Evolutionary conservation across 2,329 filamentous ascomycete genomes (phyloP), one percentile per base, ranked within the genome.

Genomic region (Aspergillus texensis): DNA sequence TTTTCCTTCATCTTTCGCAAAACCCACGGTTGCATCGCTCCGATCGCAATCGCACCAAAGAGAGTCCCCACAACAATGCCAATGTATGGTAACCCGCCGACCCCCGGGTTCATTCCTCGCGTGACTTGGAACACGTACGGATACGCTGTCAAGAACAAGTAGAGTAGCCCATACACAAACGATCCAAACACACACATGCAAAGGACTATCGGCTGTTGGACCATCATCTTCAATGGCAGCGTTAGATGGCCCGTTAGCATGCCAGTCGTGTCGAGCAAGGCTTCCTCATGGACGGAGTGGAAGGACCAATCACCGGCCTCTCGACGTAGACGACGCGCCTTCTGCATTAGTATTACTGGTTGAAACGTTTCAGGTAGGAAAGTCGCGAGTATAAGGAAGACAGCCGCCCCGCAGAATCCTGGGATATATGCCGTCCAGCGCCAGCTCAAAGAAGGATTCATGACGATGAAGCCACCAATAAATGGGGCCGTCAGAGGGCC

Each of bases 31-130:
- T 75, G 92, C 86, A 71, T 85, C 84, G 86, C 71, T 57, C 91
- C 79, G 67, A 94, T 88, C 53, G 84, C 83, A 10, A 82, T 63
- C 56, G 90, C 91, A 0, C 90, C 91, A 59, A 92, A 78, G 19
- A 94, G 64, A 73, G 92, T 86, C 54, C 92, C 92, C 9, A 83
- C 71, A 59, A 94, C 86, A 89, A 97, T 92, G 61, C 93, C 93
- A 70, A 97, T 92, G 77, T 93, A 94, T 9, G 92, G 88, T 4
- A 97, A 83, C 1, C 93, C 93, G 4, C 88, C 85, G 21, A 91
- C 78, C 62, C 93, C 93, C 1, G 84, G 72, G 36, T 80, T 86
- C 80, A 94, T 90, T 68, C 85, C 84, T 76, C 96, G 90, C 4
- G 93, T 83, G 30, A 71, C 70, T 54, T 77, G 69, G 68, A 76